Percentiles rank a stretch among this genome's conserved stretches.
These are phyloP conservation scores for Castanea sativa DNA, from an alignment of 306 rosid genomes.

Conservation along the genomic window DNA sequence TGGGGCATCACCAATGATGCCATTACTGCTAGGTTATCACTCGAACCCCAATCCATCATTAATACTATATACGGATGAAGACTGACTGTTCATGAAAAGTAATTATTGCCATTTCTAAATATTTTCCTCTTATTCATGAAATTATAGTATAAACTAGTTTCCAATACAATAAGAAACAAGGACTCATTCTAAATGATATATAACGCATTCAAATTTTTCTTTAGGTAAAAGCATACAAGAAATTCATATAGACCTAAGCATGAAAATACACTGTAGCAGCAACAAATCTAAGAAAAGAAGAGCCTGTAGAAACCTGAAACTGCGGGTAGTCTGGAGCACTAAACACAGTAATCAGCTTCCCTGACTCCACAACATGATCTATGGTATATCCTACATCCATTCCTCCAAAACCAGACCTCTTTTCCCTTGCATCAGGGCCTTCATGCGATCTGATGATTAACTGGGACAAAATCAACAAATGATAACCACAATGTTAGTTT, in stretches of 20 bases:
- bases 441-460: slow-evolving; percentile 90
- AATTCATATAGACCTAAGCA: background rate
- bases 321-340: slow-evolving; percentile 98
- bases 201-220: background rate
- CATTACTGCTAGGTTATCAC: too few species aligned
- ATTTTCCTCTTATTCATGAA: background rate
- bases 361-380: slow-evolving; percentile 88
- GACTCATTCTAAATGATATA: background rate
- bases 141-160: background rate
- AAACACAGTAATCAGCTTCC: slow-evolving; percentile 77
- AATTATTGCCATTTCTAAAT: background rate
- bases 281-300: slow-evolving; percentile 1
- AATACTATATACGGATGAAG: background rate
- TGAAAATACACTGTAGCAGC: background rate
- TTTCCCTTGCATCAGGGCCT: slow-evolving; percentile 96
- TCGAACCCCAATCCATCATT: background rate
- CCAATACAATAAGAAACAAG: background rate
- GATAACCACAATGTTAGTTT: slow-evolving; percentile 29
- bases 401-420: slow-evolving; percentile 73
- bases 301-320: slow-evolving; percentile 61
- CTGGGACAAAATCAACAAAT: slow-evolving; percentile 34
- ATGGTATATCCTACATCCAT: slow-evolving; percentile 85
- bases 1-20: too few species aligned
- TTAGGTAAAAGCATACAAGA: background rate
- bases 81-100: background rate